Base-by-base conservation (phyloP, 495 filamentous ascomycete genomes). In the Friedmanniomyces endolithicus region DNA sequence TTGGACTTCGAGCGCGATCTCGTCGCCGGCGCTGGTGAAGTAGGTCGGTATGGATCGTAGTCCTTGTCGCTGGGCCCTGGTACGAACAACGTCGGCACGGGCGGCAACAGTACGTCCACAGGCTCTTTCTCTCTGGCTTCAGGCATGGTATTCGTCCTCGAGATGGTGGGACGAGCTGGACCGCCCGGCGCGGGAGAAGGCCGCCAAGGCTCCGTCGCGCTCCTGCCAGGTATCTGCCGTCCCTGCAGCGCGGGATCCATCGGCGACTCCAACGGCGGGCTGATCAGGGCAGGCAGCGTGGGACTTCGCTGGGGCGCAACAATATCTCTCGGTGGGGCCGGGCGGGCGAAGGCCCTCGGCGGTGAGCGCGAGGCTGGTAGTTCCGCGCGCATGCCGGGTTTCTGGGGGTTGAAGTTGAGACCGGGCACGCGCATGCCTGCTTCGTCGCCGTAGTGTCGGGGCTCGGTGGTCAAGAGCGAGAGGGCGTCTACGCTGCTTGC, bases 221-320 rank as follows among this genome's bases (percentile, higher is more conserved):
- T 44, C 23, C n/a, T 35, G 7, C 4, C 51, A 7, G 45, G 44
- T 35, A 14, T 31, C 27, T 4, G 22, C 7, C 74, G 74, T 45
- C 65, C 61, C 52, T 71, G 67, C 31, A 78, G 72, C 9, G 74
- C 71, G 2, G 80, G 79, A 55, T 84, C 81, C 52, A 79, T 78
- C 0, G 82, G 80, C 0, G 80, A 81, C 55, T 83, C 78, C 0
- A 60, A 24, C 16, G 52, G 47, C 39, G 53, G 25, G 24, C 22
- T 49, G 7, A 33, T 11, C 25, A 27, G 44, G 8, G 45, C 37
- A 1, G 52, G 52, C n/a, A 56, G 4, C 1, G 34, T 50, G 14
- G 51, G 44, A 33, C 11, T 14, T 11, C 19, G 27, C 29, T 2
- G 20, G 1, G 51, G 48, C 4, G 17, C 22, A 1, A n/a, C 33